Conservation (phyloP, 257 asterid genomes). For the Orobanche coerulescens region DNA sequence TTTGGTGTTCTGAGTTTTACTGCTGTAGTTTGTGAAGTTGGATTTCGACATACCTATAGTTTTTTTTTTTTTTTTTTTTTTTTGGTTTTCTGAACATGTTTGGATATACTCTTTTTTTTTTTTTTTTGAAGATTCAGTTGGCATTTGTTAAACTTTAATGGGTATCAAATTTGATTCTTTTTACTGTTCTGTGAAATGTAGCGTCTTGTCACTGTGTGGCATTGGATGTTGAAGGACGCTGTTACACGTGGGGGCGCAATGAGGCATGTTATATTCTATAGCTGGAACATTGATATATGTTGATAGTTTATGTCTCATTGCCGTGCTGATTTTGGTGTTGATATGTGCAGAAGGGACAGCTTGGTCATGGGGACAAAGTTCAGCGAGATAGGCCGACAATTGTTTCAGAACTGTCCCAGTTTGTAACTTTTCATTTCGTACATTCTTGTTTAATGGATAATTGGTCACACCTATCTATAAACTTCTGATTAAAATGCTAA, state of each 20-base stretch:
- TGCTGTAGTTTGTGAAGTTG: too few species aligned
- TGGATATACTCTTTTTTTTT: constrained; percentile 9
- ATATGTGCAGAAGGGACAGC: constrained; percentile 80
- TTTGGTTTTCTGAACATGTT: neutral
- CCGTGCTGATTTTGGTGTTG: neutral
- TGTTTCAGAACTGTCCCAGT: constrained; percentile 78
- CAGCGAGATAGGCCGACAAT: constrained; percentile 84
- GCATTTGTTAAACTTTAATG: too few species aligned
- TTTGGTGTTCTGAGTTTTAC: neutral
- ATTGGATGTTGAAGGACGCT: constrained; percentile 82
- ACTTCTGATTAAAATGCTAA: neutral
- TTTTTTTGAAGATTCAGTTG: constrained; percentile 1
- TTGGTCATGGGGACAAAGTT: constrained; percentile 89
- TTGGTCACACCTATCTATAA: neutral
- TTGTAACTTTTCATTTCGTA: constrained; percentile 19
- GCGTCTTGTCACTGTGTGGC: constrained; percentile 95
- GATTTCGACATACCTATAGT: too few species aligned
- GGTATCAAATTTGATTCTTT: constrained; percentile 6
- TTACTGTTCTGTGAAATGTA: constrained; percentile 27
- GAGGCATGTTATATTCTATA: constrained; percentile 43
- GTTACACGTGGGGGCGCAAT: constrained; percentile 97
- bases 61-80: neutral
- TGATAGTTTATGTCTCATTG: constrained; percentile 9
- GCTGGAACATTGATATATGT: neutral
- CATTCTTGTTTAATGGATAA: neutral